Base-by-base conservation (phyloP, 2,329 filamentous ascomycete genomes). In the Helotiales sp. region DNA sequence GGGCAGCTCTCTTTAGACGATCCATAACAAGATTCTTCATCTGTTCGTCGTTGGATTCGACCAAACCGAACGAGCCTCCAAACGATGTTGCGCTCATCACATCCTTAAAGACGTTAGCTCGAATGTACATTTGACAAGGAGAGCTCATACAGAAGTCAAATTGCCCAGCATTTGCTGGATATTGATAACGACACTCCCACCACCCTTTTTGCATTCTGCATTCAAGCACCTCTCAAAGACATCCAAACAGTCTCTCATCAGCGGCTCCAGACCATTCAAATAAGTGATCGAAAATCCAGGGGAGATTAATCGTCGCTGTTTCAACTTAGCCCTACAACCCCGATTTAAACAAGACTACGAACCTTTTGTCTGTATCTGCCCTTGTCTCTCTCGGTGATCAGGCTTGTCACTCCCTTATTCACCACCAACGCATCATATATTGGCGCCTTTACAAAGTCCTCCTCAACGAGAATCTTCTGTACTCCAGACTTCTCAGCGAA, bases 221-320 rank as follows among this genome's bases (percentile, higher is more conserved):
- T 59, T 53, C 3, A 65, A 49, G 22, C 54, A 47, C 5, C 55
- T 38, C 24, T 46, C 54, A 29, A 63, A 62, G 2, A 57, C 55
- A 15, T 58, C 25, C 4, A 63, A 25, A 40, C 63, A 65, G 19
- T 59, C 57, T 13, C 61, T 55, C 54, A 63, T 61, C 2, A 54
- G 30, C 5, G 63, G 59, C 25, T 63, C 63, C 25, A 65, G 25
- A 6, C 50, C 57, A 49, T 65, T 65, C 24, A 65, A 36, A 31
- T 60, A 65, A 29, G 54, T 57, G 22, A 65, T 65, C 1, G 63
- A 61, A 17, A 65, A 65, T 9, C 58, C 63, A 22, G 58, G 58
- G 1, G 63, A 63, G 5, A 65, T 33, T 6, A 61, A 53, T 27
- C 63, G 54, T 34, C 63, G 52, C 63, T 65, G 25, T 8, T 9